Evolutionary conservation across 2,329 filamentous ascomycete genomes (phyloP), one percentile per base, ranked within the genome.

Genomic region (Epichloe coenophiala): DNA sequence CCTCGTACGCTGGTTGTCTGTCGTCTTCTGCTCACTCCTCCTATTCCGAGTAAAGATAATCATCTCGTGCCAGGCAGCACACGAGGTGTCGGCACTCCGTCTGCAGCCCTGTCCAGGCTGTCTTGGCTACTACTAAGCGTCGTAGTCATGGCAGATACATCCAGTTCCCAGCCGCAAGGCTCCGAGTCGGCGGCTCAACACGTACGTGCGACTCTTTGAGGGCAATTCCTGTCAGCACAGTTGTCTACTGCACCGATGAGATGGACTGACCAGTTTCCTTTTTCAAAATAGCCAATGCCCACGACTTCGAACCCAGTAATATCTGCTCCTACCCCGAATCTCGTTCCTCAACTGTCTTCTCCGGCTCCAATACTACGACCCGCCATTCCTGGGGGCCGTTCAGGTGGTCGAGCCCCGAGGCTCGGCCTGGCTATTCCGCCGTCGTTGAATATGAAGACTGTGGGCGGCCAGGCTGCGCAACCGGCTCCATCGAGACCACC

Each of bases 351-450:
- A 60, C 86, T 90, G 83, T 80, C 85, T 52, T 81, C 85, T 46
- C 83, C 86, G 48, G 86, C 84, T 49, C 88, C 88, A 54, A 79
- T 94, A 52, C 83, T 95, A 51, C 84, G 88, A 54, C 86, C 88
- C 50, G 88, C 88, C 54, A 83, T 94, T 51, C 86, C 85, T 39
- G 86, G 87, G 56, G 74, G 73, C 57, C 77, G 81, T 59, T 75
- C 75, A 55, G 75, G 74, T 58, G 81, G 80, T 53, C 77, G 85
- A 56, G 75, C 84, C 49, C 88, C 88, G 31, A 82, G 86, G 60
- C 77, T 97, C 52, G 91, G 89, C 43, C 79, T 97, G 51, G 87
- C 90, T 44, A 97, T 97, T 52, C 91, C 91, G 38, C 83, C 86
- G 1, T 95, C 88, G 37, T 87, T 88, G 46, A 91, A 81, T 68